These are phyloP conservation scores for Starmerella roubikii DNA, from an alignment of 805 yeast genomes.

Conservation along the genomic window DNA sequence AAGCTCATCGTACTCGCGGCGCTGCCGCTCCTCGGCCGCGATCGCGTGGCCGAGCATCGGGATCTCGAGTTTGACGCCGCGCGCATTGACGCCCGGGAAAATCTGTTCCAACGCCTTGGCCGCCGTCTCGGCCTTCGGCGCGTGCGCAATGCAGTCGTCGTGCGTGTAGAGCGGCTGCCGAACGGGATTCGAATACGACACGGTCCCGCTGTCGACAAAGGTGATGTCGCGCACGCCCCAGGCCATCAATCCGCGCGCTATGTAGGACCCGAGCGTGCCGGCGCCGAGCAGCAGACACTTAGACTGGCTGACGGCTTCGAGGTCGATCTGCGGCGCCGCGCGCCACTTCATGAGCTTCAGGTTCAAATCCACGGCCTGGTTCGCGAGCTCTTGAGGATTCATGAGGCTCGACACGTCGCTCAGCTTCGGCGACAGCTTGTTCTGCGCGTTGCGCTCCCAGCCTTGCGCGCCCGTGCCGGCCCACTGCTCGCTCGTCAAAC, in stretches of 20 bases:
- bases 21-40: conserved; percentile 39
- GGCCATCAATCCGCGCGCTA: conserved; percentile 70
- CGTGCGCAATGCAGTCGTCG: conserved; percentile 67
- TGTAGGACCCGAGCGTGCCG: conserved; percentile 91
- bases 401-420: conserved; percentile 73
- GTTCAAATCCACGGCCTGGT: conserved; percentile 85
- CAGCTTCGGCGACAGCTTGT: conserved; percentile 64
- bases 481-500: conserved; percentile 8
- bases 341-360: conserved; percentile 95
- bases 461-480: conserved; percentile 43
- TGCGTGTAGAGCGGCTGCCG: conserved; percentile 79
- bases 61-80: conserved; percentile 55
- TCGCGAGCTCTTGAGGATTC: conserved; percentile 69
- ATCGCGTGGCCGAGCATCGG: conserved; percentile 96
- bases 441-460: conserved; percentile 72
- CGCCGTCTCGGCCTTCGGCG: conserved; percentile 67
- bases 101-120: conserved; percentile 57
- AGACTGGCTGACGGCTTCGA: conserved; percentile 46
- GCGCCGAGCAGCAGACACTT: conserved; percentile 79
- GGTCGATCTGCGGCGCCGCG: conserved; percentile 65
- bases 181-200: conserved; percentile 90
- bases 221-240: conserved; percentile 89
- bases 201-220: conserved; percentile 77
- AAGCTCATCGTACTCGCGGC: conserved; percentile 39
- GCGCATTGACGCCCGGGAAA: conserved; percentile 60